These are phyloP conservation scores for Pseudoturritis turrita DNA, from an alignment of 345 rosid species.

Conservation along the genomic window DNA sequence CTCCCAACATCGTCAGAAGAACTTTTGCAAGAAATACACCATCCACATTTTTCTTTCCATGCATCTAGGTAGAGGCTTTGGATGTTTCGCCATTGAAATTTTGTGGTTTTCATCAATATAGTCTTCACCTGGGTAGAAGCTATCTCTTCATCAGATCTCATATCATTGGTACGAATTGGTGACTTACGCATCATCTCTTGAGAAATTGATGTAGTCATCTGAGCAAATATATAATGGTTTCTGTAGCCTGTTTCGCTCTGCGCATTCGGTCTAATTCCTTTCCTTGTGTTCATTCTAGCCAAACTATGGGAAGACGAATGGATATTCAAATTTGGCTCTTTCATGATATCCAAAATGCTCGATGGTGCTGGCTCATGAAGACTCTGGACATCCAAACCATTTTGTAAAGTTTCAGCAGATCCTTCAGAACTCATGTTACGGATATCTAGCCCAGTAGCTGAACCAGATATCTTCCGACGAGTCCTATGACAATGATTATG, in stretches of 20 bases:
- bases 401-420: conserved; percentile 53
- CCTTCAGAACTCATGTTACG: conserved; percentile 51
- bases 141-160: conserved; percentile 65
- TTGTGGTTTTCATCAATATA: conserved; percentile 59
- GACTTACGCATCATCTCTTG: conserved; percentile 60
- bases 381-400: conserved; percentile 39
- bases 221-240: conserved; percentile 74
- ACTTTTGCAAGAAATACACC: conserved; percentile 82
- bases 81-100: conserved; percentile 56
- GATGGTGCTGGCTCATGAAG: conserved; percentile 40
- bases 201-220: conserved; percentile 54
- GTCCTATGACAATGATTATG: conserved; percentile 25
- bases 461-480: conserved; percentile 32
- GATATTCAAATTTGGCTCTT: conserved; percentile 30
- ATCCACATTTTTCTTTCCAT: conserved; percentile 85
- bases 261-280: conserved; percentile 24
- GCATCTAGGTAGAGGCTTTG: conserved; percentile 35
- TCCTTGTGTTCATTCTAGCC: conserved; percentile 30
- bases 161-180: conserved; percentile 36
- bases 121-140: conserved; percentile 66
- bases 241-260: conserved; percentile 45
- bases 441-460: conserved; percentile 34
- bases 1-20: conserved; percentile 38
- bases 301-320: conserved; percentile 23
- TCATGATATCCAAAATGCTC: conserved; percentile 33